phyloP scores from a whole-genome alignment of 306 rosid species.

The Trifolium dubium region DNA sequence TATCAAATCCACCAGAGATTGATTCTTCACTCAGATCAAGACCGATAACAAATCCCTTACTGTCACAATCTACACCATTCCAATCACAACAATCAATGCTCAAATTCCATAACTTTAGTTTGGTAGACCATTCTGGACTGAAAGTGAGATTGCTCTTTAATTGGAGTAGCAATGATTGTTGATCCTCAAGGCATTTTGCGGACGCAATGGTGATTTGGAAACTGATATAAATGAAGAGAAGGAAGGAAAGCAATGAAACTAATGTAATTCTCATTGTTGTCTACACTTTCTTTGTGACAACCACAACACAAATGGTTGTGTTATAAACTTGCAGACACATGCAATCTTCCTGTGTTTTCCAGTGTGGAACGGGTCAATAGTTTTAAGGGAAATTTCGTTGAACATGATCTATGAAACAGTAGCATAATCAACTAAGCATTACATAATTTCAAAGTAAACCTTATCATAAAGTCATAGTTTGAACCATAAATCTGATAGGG shows the following conservation, averaged over 20 bases:
- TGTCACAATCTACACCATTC: neutral
- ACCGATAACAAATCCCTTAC: neutral
- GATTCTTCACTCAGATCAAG: neutral
- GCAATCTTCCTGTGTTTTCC: conserved; percentile 1
- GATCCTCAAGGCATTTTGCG: neutral
- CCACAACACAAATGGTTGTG: conserved; percentile 3
- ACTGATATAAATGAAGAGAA: neutral
- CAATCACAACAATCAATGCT: neutral
- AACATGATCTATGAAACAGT: no score
- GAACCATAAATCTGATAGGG: no score
- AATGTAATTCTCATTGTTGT: conserved; percentile 16
- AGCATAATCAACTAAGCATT: no score
- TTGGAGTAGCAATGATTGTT: neutral
- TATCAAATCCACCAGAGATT: neutral
- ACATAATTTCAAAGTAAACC: no score
- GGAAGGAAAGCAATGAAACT: neutral
- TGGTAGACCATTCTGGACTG: neutral
- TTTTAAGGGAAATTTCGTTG: neutral
- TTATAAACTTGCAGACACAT: conserved; percentile 28
- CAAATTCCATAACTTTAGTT: neutral
- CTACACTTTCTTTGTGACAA: conserved; percentile 4
- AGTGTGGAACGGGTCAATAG: neutral
- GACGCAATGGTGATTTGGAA: neutral
- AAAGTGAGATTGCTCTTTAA: neutral
- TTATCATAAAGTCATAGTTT: no score